Percentiles rank a stretch among this genome's conserved stretches.
Conservation (phyloP, 2,329 filamentous ascomycete genomes). For the Amauroascus niger region DNA sequence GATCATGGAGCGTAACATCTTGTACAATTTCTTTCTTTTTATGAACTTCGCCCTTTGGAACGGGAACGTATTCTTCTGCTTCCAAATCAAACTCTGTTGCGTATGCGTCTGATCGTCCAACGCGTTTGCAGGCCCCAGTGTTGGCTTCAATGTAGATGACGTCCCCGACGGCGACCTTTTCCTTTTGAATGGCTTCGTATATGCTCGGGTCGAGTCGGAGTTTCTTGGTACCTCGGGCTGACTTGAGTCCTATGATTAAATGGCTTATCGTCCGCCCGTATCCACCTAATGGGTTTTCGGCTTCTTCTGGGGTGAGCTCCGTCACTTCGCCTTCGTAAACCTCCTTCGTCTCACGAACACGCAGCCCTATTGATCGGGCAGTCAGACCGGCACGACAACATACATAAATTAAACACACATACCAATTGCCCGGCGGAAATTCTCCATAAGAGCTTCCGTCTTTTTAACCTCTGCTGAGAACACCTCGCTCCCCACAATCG, state of each 20-base stretch:
- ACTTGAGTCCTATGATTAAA: constrained; percentile 87
- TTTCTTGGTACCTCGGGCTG: constrained; percentile 95
- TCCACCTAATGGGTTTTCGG: constrained; percentile 90
- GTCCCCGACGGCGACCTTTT: constrained; percentile 89
- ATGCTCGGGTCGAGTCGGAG: constrained; percentile 92
- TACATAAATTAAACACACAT: constrained; percentile 18
- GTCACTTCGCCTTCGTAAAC: constrained; percentile 98
- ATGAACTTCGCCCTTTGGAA: constrained; percentile 97
- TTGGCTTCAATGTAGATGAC: constrained; percentile 99
- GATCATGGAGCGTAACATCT: constrained; percentile 91
- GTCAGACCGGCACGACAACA: background rate
- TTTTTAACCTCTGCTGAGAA: constrained; percentile 99
- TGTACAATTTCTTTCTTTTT: constrained; percentile 99
- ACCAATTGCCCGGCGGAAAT: constrained; percentile 94
- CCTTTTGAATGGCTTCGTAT: constrained; percentile 98
- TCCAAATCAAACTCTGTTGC: constrained; percentile 97
- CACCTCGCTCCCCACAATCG: constrained; percentile 94
- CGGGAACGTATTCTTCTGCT: constrained; percentile 96
- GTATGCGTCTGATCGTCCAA: constrained; percentile 91
- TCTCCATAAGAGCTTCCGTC: constrained; percentile 98
- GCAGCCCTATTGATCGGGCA: constrained; percentile 47
- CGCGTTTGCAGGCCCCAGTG: constrained; percentile 93
- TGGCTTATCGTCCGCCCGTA: constrained; percentile 98
- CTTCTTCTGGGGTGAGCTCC: constrained; percentile 93
- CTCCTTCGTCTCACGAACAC: constrained; percentile 97